These are phyloP conservation scores for Capsella bursapastoris DNA, from an alignment of 345 rosid genomes.

Conservation along the genomic window DNA sequence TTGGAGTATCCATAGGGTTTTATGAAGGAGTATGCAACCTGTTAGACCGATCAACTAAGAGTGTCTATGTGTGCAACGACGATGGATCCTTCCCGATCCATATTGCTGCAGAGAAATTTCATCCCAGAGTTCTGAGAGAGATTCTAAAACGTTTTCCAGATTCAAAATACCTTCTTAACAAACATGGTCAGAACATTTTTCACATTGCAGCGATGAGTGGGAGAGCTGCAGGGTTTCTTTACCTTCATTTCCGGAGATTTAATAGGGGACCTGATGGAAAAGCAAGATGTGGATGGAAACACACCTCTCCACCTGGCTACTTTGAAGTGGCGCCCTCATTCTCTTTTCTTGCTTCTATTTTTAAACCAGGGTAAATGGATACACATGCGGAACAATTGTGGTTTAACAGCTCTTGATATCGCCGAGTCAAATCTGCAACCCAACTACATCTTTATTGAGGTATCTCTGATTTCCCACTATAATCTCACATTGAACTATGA, in stretches of 20 bases:
- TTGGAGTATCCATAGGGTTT: neutral
- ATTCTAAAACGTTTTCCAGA: neutral
- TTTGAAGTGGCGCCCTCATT: neutral
- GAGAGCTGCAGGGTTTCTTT: no score
- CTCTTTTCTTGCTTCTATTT: no score
- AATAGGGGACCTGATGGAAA: no score
- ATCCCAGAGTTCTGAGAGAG: neutral
- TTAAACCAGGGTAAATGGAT: no score
- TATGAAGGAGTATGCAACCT: neutral
- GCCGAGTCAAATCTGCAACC: neutral
- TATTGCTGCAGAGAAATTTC: neutral
- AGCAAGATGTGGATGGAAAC: neutral
- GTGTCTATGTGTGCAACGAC: neutral
- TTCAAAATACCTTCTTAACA: neutral
- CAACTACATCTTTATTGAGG: neutral
- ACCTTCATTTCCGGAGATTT: no score
- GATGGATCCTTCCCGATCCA: slow-evolving; percentile 6
- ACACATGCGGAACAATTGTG: no score
- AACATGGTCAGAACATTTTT: slow-evolving; percentile 1
- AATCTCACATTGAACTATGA: no score
- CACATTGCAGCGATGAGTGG: slow-evolving; percentile 13
- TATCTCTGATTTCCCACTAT: no score
- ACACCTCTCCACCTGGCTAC: neutral
- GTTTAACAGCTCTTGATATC: slow-evolving; percentile 1
- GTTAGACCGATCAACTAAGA: neutral